These are phyloP conservation scores for Saururus chinensis DNA, from an alignment of 164 flowering plant genomes.

Conservation along the genomic window DNA sequence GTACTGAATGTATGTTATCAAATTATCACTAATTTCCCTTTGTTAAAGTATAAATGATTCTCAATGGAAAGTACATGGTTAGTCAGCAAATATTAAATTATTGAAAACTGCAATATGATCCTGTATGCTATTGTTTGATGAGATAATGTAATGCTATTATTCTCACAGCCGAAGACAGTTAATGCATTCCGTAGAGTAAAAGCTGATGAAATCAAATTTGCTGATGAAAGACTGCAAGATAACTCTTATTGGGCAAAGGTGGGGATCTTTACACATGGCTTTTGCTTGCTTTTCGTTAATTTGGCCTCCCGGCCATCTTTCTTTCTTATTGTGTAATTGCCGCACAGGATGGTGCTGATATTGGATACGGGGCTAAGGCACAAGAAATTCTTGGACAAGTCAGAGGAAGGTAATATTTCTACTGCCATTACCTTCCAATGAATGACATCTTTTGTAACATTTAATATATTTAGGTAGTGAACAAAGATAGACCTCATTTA, in stretches of 20 bases:
- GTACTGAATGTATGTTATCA: too few species aligned
- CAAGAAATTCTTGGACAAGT: slow-evolving; percentile 94
- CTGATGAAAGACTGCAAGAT: slow-evolving; percentile 74
- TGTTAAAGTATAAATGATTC: too few species aligned
- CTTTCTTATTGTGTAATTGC: not conserved
- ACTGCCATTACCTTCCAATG: not conserved
- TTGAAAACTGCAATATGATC: not conserved
- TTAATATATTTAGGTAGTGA: not conserved
- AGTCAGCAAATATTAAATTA: not conserved
- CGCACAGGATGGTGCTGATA: slow-evolving; percentile 80
- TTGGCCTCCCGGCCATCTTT: not conserved
- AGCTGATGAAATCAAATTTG: slow-evolving; percentile 55
- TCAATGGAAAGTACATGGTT: too few species aligned
- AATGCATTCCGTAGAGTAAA: slow-evolving; percentile 81
- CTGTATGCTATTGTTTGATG: not conserved
- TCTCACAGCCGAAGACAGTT: slow-evolving; percentile 58
- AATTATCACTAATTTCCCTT: too few species aligned
- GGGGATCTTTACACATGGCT: not conserved
- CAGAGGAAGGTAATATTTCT: slow-evolving; percentile 55
- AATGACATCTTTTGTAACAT: not conserved
- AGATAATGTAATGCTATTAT: not conserved
- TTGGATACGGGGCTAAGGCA: slow-evolving; percentile 96
- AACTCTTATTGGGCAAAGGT: slow-evolving; percentile 99
- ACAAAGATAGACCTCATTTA: not conserved
- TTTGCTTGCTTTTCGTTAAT: not conserved